Percentiles rank a stretch among this genome's conserved stretches.
Conservation (phyloP, 306 rosid genomes). For the Sechiopsis laciniata region DNA sequence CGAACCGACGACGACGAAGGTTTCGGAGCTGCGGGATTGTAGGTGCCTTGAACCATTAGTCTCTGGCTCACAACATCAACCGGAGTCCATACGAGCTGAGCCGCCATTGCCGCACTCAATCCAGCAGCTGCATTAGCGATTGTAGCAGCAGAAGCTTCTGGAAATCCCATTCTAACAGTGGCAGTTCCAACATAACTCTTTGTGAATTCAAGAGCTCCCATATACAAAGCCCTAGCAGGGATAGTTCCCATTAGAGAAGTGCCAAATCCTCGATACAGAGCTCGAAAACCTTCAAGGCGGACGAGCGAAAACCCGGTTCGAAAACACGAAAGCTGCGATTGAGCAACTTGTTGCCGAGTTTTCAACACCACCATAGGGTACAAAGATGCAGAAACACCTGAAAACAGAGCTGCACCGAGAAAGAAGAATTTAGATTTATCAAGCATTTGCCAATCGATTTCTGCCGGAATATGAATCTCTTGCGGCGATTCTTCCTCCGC, state of each 20-base stretch:
- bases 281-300: constrained; percentile 62
- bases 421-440: constrained; percentile 73
- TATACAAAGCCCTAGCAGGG: constrained; percentile 78
- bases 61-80: constrained; percentile 80
- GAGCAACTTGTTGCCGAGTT: constrained; percentile 77
- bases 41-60: constrained; percentile 64
- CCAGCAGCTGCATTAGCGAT: constrained; percentile 76
- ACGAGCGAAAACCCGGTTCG: constrained; percentile 55
- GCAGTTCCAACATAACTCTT: constrained; percentile 75
- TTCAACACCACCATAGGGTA: constrained; percentile 78
- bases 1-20: constrained; percentile 21
- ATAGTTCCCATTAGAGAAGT: constrained; percentile 77
- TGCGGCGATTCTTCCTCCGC: constrained; percentile 64
- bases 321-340: constrained; percentile 55
- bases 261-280: constrained; percentile 82
- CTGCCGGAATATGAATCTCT: constrained; percentile 68
- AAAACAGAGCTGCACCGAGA: constrained; percentile 80
- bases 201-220: constrained; percentile 77
- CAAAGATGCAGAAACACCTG: constrained; percentile 70
- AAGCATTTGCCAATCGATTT: constrained; percentile 90
- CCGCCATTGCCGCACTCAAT: constrained; percentile 67
- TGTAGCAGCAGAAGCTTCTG: constrained; percentile 61
- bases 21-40: constrained; percentile 33
- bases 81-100: constrained; percentile 88
- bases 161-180: constrained; percentile 54